Evolutionary conservation across 139 green algal genomes (phyloP).

Genomic region (Spirogloea muscicola): DNA sequence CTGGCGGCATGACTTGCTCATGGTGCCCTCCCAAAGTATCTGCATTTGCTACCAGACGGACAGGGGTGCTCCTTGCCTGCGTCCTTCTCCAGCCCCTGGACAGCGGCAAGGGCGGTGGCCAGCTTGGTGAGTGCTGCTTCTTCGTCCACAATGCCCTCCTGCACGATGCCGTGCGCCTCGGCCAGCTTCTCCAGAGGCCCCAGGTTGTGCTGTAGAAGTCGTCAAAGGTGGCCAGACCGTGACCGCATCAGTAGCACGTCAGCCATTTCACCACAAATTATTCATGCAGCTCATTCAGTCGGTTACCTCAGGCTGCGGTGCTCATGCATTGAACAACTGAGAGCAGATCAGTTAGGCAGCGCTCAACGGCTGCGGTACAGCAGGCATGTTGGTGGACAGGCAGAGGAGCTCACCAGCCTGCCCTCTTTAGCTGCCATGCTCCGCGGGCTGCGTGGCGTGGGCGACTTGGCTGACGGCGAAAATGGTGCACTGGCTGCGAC

Average conservation of each 20-base stretch:
- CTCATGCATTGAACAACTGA: not conserved
- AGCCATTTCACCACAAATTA: too few relatives aligned
- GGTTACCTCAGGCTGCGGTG: not conserved
- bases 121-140: slow-evolving; percentile 28
- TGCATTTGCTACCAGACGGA: too few relatives aligned
- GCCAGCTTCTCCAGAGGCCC: slow-evolving; percentile 26
- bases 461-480: not conserved
- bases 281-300: too few relatives aligned
- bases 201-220: too few relatives aligned
- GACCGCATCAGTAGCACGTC: too few relatives aligned
- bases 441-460: too few relatives aligned
- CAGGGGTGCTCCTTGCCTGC: too few relatives aligned
- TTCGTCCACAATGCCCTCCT: slow-evolving; percentile 20
- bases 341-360: not conserved
- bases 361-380: not conserved
- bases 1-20: too few relatives aligned
- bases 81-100: slow-evolving; percentile 29
- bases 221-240: too few relatives aligned
- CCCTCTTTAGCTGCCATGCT: not conserved
- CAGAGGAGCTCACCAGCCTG: not conserved
- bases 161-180: slow-evolving; percentile 9
- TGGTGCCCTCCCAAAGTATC: too few relatives aligned
- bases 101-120: not conserved
- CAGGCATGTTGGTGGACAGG: not conserved
- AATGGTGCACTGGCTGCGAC: not conserved